A percentile compares a stretch with the other conserved stretches of the same genome.
phyloP scores from a whole-genome alignment of 192 early-diverging fungal genomes.

The Backusella psychrophila region DNA sequence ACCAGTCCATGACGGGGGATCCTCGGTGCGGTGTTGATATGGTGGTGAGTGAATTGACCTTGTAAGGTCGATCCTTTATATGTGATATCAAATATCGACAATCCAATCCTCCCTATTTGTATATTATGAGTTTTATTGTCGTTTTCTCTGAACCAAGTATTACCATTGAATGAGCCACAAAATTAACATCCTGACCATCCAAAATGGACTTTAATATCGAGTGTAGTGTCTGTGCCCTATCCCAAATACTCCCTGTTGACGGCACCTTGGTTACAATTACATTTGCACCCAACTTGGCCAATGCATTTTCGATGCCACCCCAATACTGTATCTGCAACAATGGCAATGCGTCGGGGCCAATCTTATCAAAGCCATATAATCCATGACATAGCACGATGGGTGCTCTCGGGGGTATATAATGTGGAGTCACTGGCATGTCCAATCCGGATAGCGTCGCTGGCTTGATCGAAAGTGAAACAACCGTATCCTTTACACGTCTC shows the following conservation, averaged over 20 bases:
- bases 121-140: neutral
- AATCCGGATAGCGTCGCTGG: conserved; percentile 1
- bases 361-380: conserved; percentile 89
- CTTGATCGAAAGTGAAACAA: neutral
- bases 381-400: conserved; percentile 89
- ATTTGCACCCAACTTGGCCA: conserved; percentile 76
- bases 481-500: neutral
- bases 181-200: conserved; percentile 67
- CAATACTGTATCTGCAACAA: conserved; percentile 86
- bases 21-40: conserved; percentile 95
- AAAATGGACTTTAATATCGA: conserved; percentile 56
- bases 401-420: conserved; percentile 72
- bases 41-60: conserved; percentile 81
- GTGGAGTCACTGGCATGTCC: conserved; percentile 52
- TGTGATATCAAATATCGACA: conserved; percentile 89
- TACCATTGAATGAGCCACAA: conserved; percentile 93
- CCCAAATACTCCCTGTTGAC: conserved; percentile 65
- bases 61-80: conserved; percentile 66
- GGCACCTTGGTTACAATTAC: conserved; percentile 80
- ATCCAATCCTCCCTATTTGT: conserved; percentile 82
- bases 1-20: conserved; percentile 93
- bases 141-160: too few relatives aligned
- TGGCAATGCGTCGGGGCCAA: conserved; percentile 74
- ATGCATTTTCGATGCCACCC: conserved; percentile 75
- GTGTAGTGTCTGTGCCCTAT: conserved; percentile 78